phyloP scores from a whole-genome alignment of 768 basidiomycete species.

The Leccinum pellstonianum region DNA sequence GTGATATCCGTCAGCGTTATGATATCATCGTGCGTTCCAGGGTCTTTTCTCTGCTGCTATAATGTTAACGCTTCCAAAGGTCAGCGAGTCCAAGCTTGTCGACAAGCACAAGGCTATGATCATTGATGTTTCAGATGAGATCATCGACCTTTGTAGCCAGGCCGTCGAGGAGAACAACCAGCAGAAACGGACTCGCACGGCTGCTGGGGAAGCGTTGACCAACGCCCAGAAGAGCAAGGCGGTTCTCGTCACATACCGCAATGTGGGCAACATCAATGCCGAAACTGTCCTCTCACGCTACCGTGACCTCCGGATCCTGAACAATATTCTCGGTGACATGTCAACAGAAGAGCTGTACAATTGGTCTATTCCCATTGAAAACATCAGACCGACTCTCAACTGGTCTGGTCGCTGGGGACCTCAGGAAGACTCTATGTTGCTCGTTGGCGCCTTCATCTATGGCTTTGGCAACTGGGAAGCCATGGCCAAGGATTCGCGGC shows the following conservation, averaged over 20 bases:
- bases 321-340: conserved; percentile 69
- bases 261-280: conserved; percentile 93
- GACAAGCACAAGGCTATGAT: conserved; percentile 95
- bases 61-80: conserved; percentile 44
- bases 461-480: conserved; percentile 98
- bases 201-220: conserved; percentile 83
- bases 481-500: conserved; percentile 83
- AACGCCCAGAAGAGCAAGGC: conserved; percentile 97
- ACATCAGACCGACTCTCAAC: conserved; percentile 89
- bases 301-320: conserved; percentile 86
- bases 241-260: conserved; percentile 86
- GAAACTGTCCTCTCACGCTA: conserved; percentile 92
- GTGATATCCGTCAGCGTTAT: conserved; percentile 93
- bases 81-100: conserved; percentile 83
- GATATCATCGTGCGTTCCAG: conserved; percentile 77
- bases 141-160: conserved; percentile 78
- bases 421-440: conserved; percentile 89
- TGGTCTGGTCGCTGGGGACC: conserved; percentile 97
- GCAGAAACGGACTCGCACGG: conserved; percentile 71
- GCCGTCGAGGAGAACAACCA: conserved; percentile 85
- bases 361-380: conserved; percentile 90
- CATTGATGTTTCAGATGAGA: conserved; percentile 87
- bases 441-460: conserved; percentile 89
- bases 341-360: conserved; percentile 64
- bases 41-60: not conserved